Evolutionary conservation across 495 filamentous ascomycete species (phyloP).

Genomic region (Hamigera avellanea): DNA sequence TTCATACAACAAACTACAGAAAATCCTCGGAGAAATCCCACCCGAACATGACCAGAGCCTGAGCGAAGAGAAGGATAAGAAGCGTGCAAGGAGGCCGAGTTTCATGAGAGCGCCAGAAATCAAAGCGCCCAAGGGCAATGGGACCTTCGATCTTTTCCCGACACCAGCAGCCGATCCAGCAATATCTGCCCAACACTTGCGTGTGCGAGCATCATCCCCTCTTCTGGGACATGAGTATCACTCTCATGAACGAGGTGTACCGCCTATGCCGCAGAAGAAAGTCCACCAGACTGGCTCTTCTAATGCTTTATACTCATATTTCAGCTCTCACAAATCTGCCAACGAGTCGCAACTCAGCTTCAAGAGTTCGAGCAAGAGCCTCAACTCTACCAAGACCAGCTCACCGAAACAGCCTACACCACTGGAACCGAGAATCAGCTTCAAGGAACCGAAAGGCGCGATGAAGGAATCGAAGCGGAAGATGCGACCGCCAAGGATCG

Average conservation of each 20-base stretch:
- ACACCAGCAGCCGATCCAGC: slow-evolving; percentile 7
- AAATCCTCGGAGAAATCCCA: not conserved
- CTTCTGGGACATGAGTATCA: slow-evolving; percentile 27
- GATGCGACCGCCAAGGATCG: slow-evolving; percentile 29
- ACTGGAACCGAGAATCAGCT: too few species aligned
- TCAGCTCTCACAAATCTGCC: slow-evolving; percentile 9
- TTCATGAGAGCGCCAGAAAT: slow-evolving; percentile 20
- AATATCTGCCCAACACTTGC: slow-evolving; percentile 19
- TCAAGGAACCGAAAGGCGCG: too few species aligned
- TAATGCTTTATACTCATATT: slow-evolving; percentile 25
- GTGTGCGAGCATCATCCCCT: slow-evolving; percentile 34
- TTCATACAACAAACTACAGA: not conserved
- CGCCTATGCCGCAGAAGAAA: slow-evolving; percentile 20
- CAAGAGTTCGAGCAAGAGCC: not conserved
- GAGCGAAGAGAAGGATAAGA: slow-evolving; percentile 17
- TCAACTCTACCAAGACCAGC: too few species aligned
- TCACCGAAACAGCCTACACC: too few species aligned
- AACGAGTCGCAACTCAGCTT: too few species aligned
- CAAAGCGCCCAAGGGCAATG: slow-evolving; percentile 9
- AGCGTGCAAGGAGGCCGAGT: slow-evolving; percentile 15
- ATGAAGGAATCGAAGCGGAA: slow-evolving; percentile 30
- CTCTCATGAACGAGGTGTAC: slow-evolving; percentile 11
- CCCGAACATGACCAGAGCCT: slow-evolving; percentile 7
- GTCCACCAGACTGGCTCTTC: slow-evolving; percentile 27
- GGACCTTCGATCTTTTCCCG: slow-evolving; percentile 18